These are phyloP conservation scores for Elsinoe arachidis DNA, from an alignment of 2,329 filamentous ascomycete genomes.

Conservation along the genomic window DNA sequence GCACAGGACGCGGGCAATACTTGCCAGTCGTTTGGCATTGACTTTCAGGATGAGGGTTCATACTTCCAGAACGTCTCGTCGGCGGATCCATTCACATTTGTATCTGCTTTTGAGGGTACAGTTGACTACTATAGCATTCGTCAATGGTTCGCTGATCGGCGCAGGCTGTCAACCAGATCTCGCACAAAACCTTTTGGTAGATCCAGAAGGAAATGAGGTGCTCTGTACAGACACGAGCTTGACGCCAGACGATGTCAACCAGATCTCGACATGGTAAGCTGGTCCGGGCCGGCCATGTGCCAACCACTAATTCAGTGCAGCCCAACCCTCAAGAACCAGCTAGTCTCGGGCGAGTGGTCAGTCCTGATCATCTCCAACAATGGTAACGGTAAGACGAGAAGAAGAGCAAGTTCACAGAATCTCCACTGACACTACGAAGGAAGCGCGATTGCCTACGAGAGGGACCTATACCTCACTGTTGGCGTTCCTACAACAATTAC, in stretches of 20 bases:
- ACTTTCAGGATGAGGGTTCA: conserved; percentile 35
- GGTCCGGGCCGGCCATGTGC: background rate
- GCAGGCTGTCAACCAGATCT: conserved; percentile 32
- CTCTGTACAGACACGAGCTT: conserved; percentile 35
- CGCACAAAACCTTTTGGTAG: conserved; percentile 36
- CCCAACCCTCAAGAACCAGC: conserved; percentile 29
- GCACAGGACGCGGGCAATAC: conserved; percentile 1
- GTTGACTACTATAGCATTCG: background rate
- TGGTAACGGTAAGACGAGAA: conserved; percentile 25
- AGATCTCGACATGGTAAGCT: conserved; percentile 33
- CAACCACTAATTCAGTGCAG: background rate
- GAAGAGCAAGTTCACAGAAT: background rate
- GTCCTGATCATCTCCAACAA: conserved; percentile 38
- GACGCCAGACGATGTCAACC: conserved; percentile 30
- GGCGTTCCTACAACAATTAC: conserved; percentile 27
- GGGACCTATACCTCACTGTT: conserved; percentile 33
- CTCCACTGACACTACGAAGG: background rate
- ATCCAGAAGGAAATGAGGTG: conserved; percentile 32
- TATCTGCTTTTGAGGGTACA: conserved; percentile 35
- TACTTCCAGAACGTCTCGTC: conserved; percentile 41
- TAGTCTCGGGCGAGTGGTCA: conserved; percentile 37
- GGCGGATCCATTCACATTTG: conserved; percentile 34
- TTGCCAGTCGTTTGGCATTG: conserved; percentile 27
- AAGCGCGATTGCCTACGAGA: conserved; percentile 37
- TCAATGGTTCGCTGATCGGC: conserved; percentile 5